A percentile compares a stretch with the other conserved stretches of the same genome.
Conservation (phyloP, 1,139 yeast species). For the Yamadazyma dendronema region DNA sequence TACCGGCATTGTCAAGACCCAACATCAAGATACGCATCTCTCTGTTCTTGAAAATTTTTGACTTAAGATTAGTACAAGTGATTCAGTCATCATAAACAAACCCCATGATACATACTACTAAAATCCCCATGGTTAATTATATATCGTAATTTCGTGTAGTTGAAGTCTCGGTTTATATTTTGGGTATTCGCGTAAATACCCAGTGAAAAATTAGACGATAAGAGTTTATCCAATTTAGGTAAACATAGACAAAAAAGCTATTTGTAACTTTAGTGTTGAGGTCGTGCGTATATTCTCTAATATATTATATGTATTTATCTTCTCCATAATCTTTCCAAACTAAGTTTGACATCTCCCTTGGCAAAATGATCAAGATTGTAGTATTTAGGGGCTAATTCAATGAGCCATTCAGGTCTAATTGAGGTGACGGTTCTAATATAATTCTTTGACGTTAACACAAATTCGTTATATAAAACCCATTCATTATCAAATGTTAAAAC, state of each 20-base stretch:
- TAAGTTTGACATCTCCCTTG: conserved; percentile 80
- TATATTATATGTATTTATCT: background rate
- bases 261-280: too few species aligned
- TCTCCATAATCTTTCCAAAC: conserved; percentile 49
- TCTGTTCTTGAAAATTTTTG: conserved; percentile 59
- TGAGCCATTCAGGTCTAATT: conserved; percentile 87
- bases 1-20: conserved; percentile 91
- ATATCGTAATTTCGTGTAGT: background rate
- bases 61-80: conserved; percentile 16
- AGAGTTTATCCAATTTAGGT: conserved; percentile 7
- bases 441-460: conserved; percentile 89
- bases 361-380: conserved; percentile 72
- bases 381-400: conserved; percentile 84
- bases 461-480: conserved; percentile 93
- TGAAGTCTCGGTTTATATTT: background rate
- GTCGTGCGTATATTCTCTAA: background rate
- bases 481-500: conserved; percentile 83
- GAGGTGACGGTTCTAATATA: conserved; percentile 94
- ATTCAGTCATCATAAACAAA: too few species aligned
- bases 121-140: conserved; percentile 13
- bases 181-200: conserved; percentile 4
- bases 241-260: too few species aligned
- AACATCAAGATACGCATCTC: conserved; percentile 80
- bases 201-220: conserved; percentile 10
- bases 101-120: conserved; percentile 11